Percentiles rank a stretch among this genome's conserved stretches.
These are phyloP conservation scores for Barnettozyma salicaria DNA, from an alignment of 805 yeast genomes.

Conservation along the genomic window DNA sequence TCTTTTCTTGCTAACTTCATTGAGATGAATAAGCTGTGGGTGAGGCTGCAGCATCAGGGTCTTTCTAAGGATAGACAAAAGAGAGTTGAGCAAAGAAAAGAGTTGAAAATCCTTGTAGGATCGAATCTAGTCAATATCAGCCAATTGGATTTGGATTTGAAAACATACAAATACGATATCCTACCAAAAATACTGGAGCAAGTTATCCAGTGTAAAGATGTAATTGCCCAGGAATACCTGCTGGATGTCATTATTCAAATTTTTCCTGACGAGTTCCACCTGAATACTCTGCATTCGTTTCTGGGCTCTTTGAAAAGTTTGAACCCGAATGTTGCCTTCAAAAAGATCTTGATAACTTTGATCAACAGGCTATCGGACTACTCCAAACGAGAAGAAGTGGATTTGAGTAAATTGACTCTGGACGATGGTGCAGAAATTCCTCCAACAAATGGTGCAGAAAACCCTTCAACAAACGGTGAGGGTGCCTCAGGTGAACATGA, in stretches of 20 bases:
- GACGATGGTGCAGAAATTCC: conserved; percentile 15
- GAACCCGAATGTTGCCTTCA: conserved; percentile 63
- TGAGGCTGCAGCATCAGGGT: conserved; percentile 91
- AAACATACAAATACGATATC: conserved; percentile 41
- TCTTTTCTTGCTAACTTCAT: conserved; percentile 83
- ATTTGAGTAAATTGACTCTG: conserved; percentile 18
- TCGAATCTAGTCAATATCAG: conserved; percentile 85
- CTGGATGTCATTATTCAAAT: conserved; percentile 90
- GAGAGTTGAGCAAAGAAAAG: conserved; percentile 75
- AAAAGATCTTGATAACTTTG: conserved; percentile 60
- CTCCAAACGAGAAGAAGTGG: conserved; percentile 35
- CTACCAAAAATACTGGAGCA: conserved; percentile 84
- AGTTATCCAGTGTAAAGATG: conserved; percentile 86
- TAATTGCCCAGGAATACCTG: conserved; percentile 85
- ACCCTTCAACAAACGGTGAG: too few relatives aligned
- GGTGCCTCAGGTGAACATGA: conserved; percentile 7
- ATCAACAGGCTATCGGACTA: conserved; percentile 64
- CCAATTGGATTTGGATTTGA: conserved; percentile 47
- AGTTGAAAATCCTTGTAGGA: conserved; percentile 87
- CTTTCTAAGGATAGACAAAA: conserved; percentile 75
- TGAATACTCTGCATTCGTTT: conserved; percentile 62
- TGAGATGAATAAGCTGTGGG: conserved; percentile 98
- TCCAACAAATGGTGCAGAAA: conserved; percentile 12
- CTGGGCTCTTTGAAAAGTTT: conserved; percentile 60
- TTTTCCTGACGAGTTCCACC: conserved; percentile 89